Evolutionary conservation across 352 stramenopile genomes (phyloP).

Genomic region (Pythium coloratum): DNA sequence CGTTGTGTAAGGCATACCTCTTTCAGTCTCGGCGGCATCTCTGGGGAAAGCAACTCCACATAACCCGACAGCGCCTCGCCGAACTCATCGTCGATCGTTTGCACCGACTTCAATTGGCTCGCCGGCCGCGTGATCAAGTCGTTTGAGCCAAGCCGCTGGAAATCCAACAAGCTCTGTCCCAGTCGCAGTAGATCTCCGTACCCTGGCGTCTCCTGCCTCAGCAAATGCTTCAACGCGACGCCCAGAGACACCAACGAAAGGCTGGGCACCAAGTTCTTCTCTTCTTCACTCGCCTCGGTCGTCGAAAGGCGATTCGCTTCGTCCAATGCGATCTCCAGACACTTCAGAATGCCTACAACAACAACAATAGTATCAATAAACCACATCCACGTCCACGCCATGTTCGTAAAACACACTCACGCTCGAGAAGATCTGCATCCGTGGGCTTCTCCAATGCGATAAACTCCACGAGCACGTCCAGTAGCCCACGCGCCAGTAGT

Average conservation of each 20-base stretch:
- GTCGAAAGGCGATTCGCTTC: conserved; percentile 30
- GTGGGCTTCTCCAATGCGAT: conserved; percentile 32
- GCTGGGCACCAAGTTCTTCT: background rate
- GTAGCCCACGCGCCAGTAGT: conserved; percentile 29
- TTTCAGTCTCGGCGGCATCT: conserved; percentile 55
- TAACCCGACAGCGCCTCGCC: conserved; percentile 25
- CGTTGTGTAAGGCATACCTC: conserved; percentile 15
- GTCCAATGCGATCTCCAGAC: conserved; percentile 16
- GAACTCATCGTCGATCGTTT: conserved; percentile 12
- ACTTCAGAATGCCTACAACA: conserved; percentile 15
- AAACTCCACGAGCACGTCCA: conserved; percentile 42
- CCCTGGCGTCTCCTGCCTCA: conserved; percentile 36
- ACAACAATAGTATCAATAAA: background rate
- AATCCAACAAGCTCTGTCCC: conserved; percentile 39
- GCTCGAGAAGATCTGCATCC: conserved; percentile 31
- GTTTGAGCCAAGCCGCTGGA: conserved; percentile 25
- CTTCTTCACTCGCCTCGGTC: conserved; percentile 4
- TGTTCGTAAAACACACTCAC: conserved; percentile 31
- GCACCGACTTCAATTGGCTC: background rate
- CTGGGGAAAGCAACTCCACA: conserved; percentile 46
- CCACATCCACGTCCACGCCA: conserved; percentile 26
- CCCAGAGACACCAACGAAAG: conserved; percentile 43
- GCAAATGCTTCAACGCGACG: conserved; percentile 37
- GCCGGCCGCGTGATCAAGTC: background rate
- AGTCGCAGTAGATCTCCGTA: conserved; percentile 54